phyloP scores from a whole-genome alignment of 192 early-diverging fungal genomes.

The Paraglomus occultum region DNA sequence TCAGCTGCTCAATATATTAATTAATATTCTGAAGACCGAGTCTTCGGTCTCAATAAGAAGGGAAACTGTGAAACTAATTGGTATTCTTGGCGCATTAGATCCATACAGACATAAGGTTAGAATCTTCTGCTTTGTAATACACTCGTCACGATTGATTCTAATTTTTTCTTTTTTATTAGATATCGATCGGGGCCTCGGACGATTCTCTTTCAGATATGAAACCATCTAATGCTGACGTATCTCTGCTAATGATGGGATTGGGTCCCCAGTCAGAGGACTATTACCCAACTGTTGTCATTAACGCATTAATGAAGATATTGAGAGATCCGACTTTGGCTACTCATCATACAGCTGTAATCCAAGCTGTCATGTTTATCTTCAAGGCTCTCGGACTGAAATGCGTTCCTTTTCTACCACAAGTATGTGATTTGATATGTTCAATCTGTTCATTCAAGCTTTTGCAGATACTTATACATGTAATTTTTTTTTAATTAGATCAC shows the following conservation, averaged over 20 bases:
- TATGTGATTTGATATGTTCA: constrained; percentile 31
- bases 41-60: constrained; percentile 65
- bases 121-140: neutral
- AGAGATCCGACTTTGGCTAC: constrained; percentile 74
- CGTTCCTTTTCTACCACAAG: constrained; percentile 85
- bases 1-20: constrained; percentile 73
- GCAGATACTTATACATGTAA: neutral
- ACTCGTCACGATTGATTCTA: neutral
- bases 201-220: constrained; percentile 52
- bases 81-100: constrained; percentile 93
- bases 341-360: constrained; percentile 83
- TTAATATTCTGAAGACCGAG: constrained; percentile 82
- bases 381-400: constrained; percentile 83
- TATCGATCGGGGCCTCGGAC: constrained; percentile 44
- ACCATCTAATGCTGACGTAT: constrained; percentile 51
- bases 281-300: constrained; percentile 88
- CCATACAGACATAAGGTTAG: constrained; percentile 75
- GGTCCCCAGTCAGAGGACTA: constrained; percentile 87
- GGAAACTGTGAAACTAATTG: constrained; percentile 87
- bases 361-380: constrained; percentile 93
- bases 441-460: neutral
- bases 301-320: constrained; percentile 84
- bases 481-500: constrained; percentile 62
- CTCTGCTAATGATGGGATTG: constrained; percentile 58
- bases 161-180: constrained; percentile 40